Conservation (phyloP, 495 filamentous ascomycete genomes). For the Hypoxylon fragiforme region DNA sequence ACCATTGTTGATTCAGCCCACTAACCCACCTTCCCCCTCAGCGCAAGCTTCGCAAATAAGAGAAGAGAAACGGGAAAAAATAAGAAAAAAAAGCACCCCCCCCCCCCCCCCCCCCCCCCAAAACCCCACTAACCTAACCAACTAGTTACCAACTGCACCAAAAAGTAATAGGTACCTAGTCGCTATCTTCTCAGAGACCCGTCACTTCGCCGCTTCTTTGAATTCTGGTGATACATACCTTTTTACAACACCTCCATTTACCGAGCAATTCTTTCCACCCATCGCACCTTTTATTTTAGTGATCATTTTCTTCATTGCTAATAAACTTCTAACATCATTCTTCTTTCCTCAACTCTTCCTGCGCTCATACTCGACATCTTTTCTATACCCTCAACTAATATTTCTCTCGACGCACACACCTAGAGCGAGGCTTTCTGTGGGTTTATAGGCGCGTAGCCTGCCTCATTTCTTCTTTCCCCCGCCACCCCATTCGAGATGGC, state of each 20-base stretch:
- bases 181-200: conserved; percentile 33
- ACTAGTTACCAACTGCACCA: not conserved
- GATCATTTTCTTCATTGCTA: conserved; percentile 3
- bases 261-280: conserved; percentile 2
- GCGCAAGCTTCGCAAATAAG: too few relatives aligned
- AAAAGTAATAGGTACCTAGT: conserved; percentile 4
- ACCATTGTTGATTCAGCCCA: too few relatives aligned
- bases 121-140: too few relatives aligned
- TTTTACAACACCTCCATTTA: conserved; percentile 17
- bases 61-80: too few relatives aligned
- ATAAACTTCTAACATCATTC: not conserved
- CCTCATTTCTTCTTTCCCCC: conserved; percentile 16
- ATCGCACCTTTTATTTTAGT: not conserved
- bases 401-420: conserved; percentile 8
- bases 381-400: conserved; percentile 1
- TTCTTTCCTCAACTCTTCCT: not conserved
- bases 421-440: conserved; percentile 26
- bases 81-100: not conserved
- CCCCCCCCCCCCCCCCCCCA: too few relatives aligned
- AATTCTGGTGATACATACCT: conserved; percentile 29
- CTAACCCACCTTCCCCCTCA: too few relatives aligned
- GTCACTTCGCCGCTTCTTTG: conserved; percentile 25
- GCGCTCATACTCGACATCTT: not conserved
- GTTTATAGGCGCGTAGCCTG: conserved; percentile 39
- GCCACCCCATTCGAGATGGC: conserved; percentile 47